phyloP scores from a whole-genome alignment of 2,329 filamentous ascomycete genomes.

The Hypoxylon sp. region DNA sequence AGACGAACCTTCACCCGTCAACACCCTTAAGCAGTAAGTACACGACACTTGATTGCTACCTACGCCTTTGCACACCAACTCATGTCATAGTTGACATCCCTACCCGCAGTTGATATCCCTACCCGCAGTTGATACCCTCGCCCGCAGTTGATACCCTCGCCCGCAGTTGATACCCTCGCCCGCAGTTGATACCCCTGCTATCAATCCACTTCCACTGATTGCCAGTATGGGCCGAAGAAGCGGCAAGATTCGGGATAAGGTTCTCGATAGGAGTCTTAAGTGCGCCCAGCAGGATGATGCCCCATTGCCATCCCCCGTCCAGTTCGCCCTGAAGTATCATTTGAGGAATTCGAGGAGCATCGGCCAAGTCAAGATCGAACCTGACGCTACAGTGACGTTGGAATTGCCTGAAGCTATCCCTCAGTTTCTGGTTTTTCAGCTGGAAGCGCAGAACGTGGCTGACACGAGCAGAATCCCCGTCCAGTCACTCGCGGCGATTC shows the following conservation, averaged over 20 bases:
- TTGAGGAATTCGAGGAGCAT: not conserved
- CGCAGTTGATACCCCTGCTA: not conserved
- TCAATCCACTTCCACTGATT: not conserved
- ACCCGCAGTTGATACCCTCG: too few relatives aligned
- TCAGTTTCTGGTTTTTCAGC: conserved; percentile 40
- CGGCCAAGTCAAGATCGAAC: not conserved
- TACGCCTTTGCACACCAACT: not conserved
- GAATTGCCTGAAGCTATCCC: not conserved
- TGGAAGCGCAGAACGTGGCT: conserved; percentile 51
- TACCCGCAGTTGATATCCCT: too few relatives aligned
- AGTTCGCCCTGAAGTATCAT: not conserved
- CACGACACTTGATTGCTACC: not conserved
- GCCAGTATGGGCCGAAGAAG: not conserved
- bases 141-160: too few relatives aligned
- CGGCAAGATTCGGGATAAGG: not conserved
- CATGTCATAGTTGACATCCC: not conserved
- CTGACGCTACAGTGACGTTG: not conserved
- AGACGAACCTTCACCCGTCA: not conserved
- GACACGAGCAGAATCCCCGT: conserved; percentile 43
- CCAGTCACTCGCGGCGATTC: conserved; percentile 45
- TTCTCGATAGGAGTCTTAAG: not conserved
- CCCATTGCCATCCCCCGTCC: not conserved
- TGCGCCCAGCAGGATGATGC: not conserved
- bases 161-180: too few relatives aligned
- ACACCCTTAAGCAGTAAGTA: not conserved